Percentiles rank a stretch among this genome's conserved stretches.
These are phyloP conservation scores for Hypoxylon rubiginosum DNA, from an alignment of 2,329 filamentous ascomycete genomes.

Conservation along the genomic window DNA sequence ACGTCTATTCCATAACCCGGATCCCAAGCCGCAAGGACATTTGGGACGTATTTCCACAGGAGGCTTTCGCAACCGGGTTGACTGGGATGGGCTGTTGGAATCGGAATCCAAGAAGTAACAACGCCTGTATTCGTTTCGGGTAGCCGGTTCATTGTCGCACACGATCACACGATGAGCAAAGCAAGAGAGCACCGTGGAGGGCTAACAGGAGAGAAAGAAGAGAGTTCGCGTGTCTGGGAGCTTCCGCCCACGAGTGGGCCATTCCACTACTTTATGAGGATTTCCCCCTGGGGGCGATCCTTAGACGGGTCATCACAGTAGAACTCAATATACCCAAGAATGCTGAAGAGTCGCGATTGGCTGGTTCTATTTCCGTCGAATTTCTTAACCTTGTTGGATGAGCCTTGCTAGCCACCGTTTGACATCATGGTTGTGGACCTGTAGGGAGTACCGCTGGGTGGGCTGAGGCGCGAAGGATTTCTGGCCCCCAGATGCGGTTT, in stretches of 20 bases:
- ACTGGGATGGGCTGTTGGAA: conserved; percentile 32
- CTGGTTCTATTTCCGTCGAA: conserved; percentile 37
- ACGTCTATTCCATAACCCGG: conserved; percentile 40
- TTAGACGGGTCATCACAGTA: conserved; percentile 4
- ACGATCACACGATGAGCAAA: conserved; percentile 16
- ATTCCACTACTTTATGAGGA: conserved; percentile 26
- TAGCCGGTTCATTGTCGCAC: conserved; percentile 37
- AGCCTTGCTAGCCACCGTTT: conserved; percentile 17
- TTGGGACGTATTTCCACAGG: conserved; percentile 34
- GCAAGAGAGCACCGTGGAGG: conserved; percentile 8
- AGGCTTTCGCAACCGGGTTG: conserved; percentile 35
- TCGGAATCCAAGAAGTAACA: conserved; percentile 43
- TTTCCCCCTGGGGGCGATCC: conserved; percentile 9
- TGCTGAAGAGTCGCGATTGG: conserved; percentile 20
- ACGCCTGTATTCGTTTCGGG: conserved; percentile 39
- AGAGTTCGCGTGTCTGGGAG: conserved; percentile 14
- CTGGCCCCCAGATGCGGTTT: conserved; percentile 5
- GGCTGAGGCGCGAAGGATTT: conserved; percentile 30
- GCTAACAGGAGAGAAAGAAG: conserved; percentile 16
- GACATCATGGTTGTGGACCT: conserved; percentile 22
- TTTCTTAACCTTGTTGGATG: conserved; percentile 24
- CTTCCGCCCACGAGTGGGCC: conserved; percentile 23
- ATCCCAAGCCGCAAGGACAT: conserved; percentile 38
- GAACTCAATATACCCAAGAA: conserved; percentile 14
- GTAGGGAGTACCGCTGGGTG: conserved; percentile 3